Base-by-base conservation (phyloP, 805 yeast genomes). In the Wickerhamomyces ciferrii region DNA sequence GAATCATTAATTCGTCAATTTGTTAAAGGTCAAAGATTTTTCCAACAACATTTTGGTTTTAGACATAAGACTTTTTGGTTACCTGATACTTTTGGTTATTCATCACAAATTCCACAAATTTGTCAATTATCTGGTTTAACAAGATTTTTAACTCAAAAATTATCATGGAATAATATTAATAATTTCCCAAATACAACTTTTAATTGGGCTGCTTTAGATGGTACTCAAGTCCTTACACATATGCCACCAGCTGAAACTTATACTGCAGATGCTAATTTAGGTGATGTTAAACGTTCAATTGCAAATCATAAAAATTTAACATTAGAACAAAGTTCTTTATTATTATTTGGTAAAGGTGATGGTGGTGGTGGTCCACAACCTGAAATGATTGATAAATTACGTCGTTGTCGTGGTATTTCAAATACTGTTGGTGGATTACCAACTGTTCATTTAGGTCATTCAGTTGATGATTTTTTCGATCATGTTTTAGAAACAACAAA, bases 361-460 rank as follows among this genome's bases (percentile, higher is more conserved):
- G 99, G 99, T 56, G 99, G 99, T 51, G 99, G 99, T 53, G 99
- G 99, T 8, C 98, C 99, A 41, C 83, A 88, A 4, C 86, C 87
- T 36, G 96, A 87, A 59, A 91, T 90, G 96, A 59, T 92, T 52
- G 98, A 94, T 61, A 91, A 89, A 62, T 74, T 92, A 59, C 81
- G 98, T 61, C 81, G 98, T 56, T 84, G 92, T 62, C 78, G 98
- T 59, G 97, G 97, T 15, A 65, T 91, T 49, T 77, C 90, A 19
- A 86, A 92, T 59, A 83, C 84, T 5, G 84, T 84, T 14, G 95
- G 92, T 3, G 73, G 76, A 42, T 75, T 94, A 48, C 98, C 98
- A 3, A 76, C 85, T 1, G 87, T 91, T 19, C 83, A 88, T 45
- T 68, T 86, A 48, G 96, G 96, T 7, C 69, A 72, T 21, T 52